Conservation (phyloP, 768 basidiomycete species). For the Leccinum broughii region DNA sequence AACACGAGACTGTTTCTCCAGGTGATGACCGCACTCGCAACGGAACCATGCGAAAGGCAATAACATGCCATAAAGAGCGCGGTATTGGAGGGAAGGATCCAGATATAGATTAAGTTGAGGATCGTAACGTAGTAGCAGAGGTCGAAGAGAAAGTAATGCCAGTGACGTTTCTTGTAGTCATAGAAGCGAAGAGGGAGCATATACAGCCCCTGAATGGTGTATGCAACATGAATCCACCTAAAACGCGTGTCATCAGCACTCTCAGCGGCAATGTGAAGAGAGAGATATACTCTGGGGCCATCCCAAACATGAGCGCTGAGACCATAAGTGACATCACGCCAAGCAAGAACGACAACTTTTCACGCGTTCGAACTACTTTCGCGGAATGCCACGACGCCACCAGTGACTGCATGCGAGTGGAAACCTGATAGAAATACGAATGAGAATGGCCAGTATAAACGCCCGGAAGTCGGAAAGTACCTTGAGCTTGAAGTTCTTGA, state of each 20-base stretch:
- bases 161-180: conserved; percentile 87
- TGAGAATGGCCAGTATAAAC: conserved; percentile 5
- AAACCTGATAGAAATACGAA: conserved; percentile 58
- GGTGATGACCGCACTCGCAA: conserved; percentile 94
- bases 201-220: conserved; percentile 74
- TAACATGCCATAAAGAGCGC: conserved; percentile 90
- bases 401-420: conserved; percentile 75
- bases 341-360: conserved; percentile 89
- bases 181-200: conserved; percentile 84
- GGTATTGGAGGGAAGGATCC: conserved; percentile 78
- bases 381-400: conserved; percentile 89
- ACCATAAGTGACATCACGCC: conserved; percentile 88
- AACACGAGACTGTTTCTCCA: conserved; percentile 99
- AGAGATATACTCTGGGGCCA: conserved; percentile 71
- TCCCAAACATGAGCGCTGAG: conserved; percentile 85
- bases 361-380: conserved; percentile 78
- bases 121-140: conserved; percentile 93
- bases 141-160: conserved; percentile 94
- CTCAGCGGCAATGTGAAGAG: conserved; percentile 1
- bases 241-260: conserved; percentile 14
- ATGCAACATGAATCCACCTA: conserved; percentile 87
- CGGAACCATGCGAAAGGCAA: conserved; percentile 85
- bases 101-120: conserved; percentile 89
- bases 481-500: conserved; percentile 85
- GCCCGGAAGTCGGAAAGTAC: conserved; percentile 39